Conservation (phyloP, 2,329 filamentous ascomycete genomes). For the Sclerotinia spermophila region DNA sequence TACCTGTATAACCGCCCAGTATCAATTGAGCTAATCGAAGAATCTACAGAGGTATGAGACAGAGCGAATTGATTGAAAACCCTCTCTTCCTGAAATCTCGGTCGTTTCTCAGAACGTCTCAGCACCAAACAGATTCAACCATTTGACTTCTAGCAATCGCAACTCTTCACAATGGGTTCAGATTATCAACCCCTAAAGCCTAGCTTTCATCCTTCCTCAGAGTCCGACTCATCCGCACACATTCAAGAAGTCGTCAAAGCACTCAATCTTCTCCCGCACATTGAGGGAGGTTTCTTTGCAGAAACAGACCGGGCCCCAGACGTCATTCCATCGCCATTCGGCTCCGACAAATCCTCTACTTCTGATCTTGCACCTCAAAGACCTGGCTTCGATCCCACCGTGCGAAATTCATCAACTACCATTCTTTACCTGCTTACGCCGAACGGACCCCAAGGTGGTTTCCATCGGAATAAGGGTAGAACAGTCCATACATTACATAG, state of each 20-base stretch:
- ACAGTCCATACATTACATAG: constrained; percentile 64
- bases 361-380: constrained; percentile 39
- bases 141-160: background rate
- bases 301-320: constrained; percentile 56
- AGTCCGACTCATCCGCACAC: constrained; percentile 35
- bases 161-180: constrained; percentile 5
- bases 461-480: constrained; percentile 59
- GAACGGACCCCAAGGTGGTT: constrained; percentile 51
- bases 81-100: background rate
- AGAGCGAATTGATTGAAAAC: background rate
- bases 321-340: constrained; percentile 54
- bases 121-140: background rate
- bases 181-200: constrained; percentile 25
- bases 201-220: constrained; percentile 28
- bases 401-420: constrained; percentile 54
- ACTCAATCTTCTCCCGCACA: constrained; percentile 51
- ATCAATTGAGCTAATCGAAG: background rate
- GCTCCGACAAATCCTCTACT: constrained; percentile 39
- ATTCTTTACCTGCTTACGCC: constrained; percentile 65
- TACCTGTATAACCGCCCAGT: background rate
- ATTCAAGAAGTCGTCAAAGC: constrained; percentile 41
- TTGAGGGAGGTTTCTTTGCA: constrained; percentile 62
- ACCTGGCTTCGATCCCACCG: constrained; percentile 40
- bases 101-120: background rate
- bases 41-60: background rate